These are phyloP conservation scores for Phytomonas serpens DNA, from an alignment of 208 protist genomes.

Conservation along the genomic window DNA sequence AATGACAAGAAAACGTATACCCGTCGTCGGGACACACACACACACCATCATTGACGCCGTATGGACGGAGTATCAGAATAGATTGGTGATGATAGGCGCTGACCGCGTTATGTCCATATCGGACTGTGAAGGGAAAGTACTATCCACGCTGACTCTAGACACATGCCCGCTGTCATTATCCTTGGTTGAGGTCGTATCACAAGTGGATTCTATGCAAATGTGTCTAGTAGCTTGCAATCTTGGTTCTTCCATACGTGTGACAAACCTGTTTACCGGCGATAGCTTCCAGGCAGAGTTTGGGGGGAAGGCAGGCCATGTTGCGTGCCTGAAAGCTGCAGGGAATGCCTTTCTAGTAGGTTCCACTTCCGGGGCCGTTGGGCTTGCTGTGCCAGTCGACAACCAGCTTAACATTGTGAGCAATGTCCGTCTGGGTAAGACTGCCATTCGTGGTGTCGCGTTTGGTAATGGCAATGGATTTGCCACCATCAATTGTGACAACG, in stretches of 20 bases:
- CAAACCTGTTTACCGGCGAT: conserved; percentile 39
- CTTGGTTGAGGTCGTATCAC: conserved; percentile 35
- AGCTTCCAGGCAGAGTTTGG: conserved; percentile 62
- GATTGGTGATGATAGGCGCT: conserved; percentile 77
- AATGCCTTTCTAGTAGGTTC: conserved; percentile 49
- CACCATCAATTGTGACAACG: conserved; percentile 35
- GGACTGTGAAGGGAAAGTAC: conserved; percentile 67
- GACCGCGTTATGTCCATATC: conserved; percentile 86
- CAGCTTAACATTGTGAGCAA: conserved; percentile 30
- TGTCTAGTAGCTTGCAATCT: conserved; percentile 58
- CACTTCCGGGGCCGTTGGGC: conserved; percentile 41
- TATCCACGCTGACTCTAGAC: conserved; percentile 43
- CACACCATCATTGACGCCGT: conserved; percentile 81
- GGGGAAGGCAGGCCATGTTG: conserved; percentile 54
- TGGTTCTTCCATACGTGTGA: conserved; percentile 37
- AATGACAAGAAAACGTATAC: conserved; percentile 81
- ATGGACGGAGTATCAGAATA: conserved; percentile 72
- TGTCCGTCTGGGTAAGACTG: conserved; percentile 22
- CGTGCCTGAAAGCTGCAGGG: conserved; percentile 22
- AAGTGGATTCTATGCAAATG: conserved; percentile 2
- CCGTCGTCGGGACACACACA: conserved; percentile 83
- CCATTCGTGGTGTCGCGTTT: conserved; percentile 32
- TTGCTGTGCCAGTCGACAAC: conserved; percentile 27
- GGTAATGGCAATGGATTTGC: conserved; percentile 38
- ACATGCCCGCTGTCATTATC: conserved; percentile 37